Percentiles rank a stretch among this genome's conserved stretches.
These are phyloP conservation scores for Tetracladium setigerum DNA, from an alignment of 495 filamentous ascomycete genomes.

Conservation along the genomic window DNA sequence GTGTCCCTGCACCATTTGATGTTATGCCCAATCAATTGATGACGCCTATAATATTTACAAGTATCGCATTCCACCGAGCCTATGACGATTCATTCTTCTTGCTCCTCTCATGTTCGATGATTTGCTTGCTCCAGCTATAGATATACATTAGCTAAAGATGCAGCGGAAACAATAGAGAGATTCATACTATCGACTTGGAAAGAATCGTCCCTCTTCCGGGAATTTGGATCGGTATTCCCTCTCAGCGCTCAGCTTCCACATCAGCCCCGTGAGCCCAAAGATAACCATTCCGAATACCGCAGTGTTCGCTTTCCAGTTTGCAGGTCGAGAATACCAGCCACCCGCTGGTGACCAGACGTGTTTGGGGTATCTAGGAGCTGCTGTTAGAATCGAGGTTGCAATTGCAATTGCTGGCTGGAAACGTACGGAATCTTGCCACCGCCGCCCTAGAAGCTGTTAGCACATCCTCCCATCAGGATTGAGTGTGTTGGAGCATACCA, in stretches of 20 bases:
- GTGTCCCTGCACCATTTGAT: too few relatives aligned
- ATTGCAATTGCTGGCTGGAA: conserved; percentile 4
- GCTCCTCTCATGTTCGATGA: conserved; percentile 76
- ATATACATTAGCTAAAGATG: conserved; percentile 11
- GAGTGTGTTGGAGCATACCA: conserved; percentile 23
- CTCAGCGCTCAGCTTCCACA: conserved; percentile 78
- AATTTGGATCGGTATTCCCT: conserved; percentile 72
- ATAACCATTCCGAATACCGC: conserved; percentile 70
- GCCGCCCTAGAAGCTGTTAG: conserved; percentile 51
- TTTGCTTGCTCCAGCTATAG: conserved; percentile 83
- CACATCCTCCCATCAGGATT: conserved; percentile 4
- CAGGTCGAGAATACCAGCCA: conserved; percentile 92
- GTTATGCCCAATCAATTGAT: conserved; percentile 5
- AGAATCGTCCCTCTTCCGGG: conserved; percentile 84
- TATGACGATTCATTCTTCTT: conserved; percentile 27
- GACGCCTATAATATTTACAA: conserved; percentile 28
- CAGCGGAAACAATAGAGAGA: not conserved
- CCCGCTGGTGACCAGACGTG: conserved; percentile 98
- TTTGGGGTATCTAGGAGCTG: conserved; percentile 74
- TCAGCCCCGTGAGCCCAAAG: conserved; percentile 62
- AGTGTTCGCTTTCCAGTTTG: conserved; percentile 93
- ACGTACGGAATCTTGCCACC: conserved; percentile 88
- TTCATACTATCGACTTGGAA: conserved; percentile 90
- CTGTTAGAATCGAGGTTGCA: conserved; percentile 10
- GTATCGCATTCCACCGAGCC: conserved; percentile 2